Evolutionary conservation across 1,284 basidiomycete species (phyloP), one percentile per base, ranked within the genome.

Genomic region (Schizophyllum amplum): DNA sequence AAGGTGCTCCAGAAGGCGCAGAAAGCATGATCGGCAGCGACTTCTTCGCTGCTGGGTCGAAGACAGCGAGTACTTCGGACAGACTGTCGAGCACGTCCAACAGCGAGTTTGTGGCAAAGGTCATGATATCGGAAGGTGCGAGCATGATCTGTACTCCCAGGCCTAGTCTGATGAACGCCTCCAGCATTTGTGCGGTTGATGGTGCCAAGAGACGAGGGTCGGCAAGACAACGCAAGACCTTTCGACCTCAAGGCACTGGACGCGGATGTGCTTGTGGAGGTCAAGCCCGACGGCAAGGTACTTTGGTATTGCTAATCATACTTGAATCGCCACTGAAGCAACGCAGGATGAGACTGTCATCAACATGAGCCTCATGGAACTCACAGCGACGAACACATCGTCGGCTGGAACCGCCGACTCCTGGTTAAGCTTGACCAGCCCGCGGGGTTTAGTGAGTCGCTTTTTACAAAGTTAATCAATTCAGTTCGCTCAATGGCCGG

Each of bases 1-100:
- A 64, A 63, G 47, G 63, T 72, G 59, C 65, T 71, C 2, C 71
- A 74, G 47, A 69, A 65, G 23, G n/a, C n/a, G n/a, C 69, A 71
- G 24, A 11, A 11, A 91, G 84, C 67, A 71, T 94, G 59, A 89
- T 94, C 58, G 92, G 92, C 17, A 94, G 91, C 66, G 81, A 84
- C 27, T 94, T 85, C 70, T 94, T 94, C 62, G 78, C 81, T 79
- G 81, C 42, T 77, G 79, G 55, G 59, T 51, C 27, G 56, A 57
- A 2, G 78, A 75, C 47, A 71, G 73, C 49, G 74, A 72, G 62
- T 73, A 73, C 51, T 70, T 65, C 48, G 65, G 63, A 67, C 27
- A 63, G 59, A 53, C 60, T 17, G 7, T 42, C 57, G 49, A 56
- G 55, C 24, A 57, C 49, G 53, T 47, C 61, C 55, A 58, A 65